Conservation (phyloP, 129 eudicot genomes). For the Centrapalus pauciflorus region DNA sequence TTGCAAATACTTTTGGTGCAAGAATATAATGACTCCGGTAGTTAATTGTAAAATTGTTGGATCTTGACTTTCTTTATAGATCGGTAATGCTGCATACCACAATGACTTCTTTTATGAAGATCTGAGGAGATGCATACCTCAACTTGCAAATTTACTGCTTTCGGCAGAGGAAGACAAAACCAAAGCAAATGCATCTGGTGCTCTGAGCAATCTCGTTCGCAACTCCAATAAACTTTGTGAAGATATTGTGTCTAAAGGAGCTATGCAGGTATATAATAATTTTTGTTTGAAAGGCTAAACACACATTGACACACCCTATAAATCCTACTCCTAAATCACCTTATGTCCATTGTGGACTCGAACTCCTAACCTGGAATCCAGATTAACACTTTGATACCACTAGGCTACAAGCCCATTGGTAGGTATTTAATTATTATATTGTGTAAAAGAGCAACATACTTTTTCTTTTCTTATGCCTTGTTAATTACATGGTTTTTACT, state of each 20-base stretch:
- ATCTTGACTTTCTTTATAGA: constrained; percentile 34
- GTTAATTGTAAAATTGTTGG: neutral
- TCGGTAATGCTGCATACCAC: constrained; percentile 97
- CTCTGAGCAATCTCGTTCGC: constrained; percentile 93
- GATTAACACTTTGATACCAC: too few relatives aligned
- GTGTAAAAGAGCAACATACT: too few relatives aligned
- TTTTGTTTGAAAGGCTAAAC: too few relatives aligned
- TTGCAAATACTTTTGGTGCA: neutral
- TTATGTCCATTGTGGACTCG: too few relatives aligned
- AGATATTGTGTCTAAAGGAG: constrained; percentile 89
- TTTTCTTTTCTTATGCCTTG: too few relatives aligned
- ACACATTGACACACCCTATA: too few relatives aligned
- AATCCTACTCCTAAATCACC: too few relatives aligned
- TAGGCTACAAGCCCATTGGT: too few relatives aligned
- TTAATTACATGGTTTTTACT: constrained; percentile 6
- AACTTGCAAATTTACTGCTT: constrained; percentile 66
- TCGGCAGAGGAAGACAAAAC: constrained; percentile 96
- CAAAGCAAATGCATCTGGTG: constrained; percentile 95
- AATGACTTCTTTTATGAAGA: constrained; percentile 79
- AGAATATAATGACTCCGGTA: neutral
- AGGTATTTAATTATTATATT: neutral
- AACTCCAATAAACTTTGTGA: constrained; percentile 83
- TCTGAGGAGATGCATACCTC: constrained; percentile 75
- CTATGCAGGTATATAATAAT: constrained; percentile 64
- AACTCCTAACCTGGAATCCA: too few relatives aligned